These are phyloP conservation scores for Malus sylvestris DNA, from an alignment of 306 rosid species.

Conservation along the genomic window DNA sequence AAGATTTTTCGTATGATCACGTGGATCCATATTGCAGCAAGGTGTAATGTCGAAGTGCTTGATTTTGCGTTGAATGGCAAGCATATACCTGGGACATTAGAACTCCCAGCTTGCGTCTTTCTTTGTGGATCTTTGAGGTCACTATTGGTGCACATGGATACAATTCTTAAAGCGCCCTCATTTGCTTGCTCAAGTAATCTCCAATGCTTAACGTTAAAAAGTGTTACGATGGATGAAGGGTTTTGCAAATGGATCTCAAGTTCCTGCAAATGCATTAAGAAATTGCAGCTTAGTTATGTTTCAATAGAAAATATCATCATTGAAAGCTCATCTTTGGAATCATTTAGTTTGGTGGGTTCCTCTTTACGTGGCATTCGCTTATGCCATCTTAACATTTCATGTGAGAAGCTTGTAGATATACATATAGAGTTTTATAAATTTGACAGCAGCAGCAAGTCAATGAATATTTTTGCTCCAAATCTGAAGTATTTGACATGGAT, in stretches of 20 bases:
- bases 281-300: neutral
- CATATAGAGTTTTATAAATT: neutral
- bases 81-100: no score
- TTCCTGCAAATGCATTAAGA: constrained; percentile 1
- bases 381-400: neutral
- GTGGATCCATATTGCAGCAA: neutral
- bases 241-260: neutral
- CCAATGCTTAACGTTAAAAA: neutral
- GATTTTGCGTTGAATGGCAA: neutral
- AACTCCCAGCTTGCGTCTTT: neutral
- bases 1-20: neutral
- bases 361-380: neutral
- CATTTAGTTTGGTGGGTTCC: neutral
- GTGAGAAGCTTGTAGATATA: neutral
- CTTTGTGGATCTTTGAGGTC: neutral
- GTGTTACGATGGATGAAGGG: neutral
- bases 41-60: neutral
- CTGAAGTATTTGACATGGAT: neutral
- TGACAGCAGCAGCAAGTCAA: neutral
- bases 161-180: neutral
- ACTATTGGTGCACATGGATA: neutral
- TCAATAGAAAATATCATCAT: neutral
- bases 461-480: neutral
- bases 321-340: neutral
- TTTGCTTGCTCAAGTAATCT: neutral